Evolutionary conservation across 805 yeast genomes (phyloP).

Genomic region (Barnettozyma botsteinii): DNA sequence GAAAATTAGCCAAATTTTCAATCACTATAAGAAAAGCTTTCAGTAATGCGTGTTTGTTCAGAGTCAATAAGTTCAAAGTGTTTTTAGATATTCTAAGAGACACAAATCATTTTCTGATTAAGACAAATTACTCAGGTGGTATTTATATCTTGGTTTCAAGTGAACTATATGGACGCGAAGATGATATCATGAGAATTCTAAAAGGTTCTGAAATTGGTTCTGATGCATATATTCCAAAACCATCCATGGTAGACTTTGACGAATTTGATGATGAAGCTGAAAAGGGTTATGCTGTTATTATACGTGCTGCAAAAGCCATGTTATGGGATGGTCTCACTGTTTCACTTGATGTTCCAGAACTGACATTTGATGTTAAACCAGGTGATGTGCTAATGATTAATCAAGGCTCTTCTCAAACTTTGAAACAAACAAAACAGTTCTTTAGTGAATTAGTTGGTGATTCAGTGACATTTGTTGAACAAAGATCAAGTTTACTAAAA

Average conservation of each 20-base stretch:
- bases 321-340: slow-evolving; percentile 85
- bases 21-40: slow-evolving; percentile 61
- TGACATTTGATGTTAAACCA: slow-evolving; percentile 47
- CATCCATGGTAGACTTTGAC: slow-evolving; percentile 16
- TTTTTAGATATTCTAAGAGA: slow-evolving; percentile 55
- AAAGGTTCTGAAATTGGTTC: slow-evolving; percentile 48
- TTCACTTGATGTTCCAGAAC: slow-evolving; percentile 39
- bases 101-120: slow-evolving; percentile 69
- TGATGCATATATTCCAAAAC: slow-evolving; percentile 32
- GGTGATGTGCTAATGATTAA: slow-evolving; percentile 66
- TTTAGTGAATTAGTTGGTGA: slow-evolving; percentile 56
- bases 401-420: slow-evolving; percentile 57
- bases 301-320: slow-evolving; percentile 78
- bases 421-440: slow-evolving; percentile 49
- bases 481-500: slow-evolving; percentile 61
- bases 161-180: slow-evolving; percentile 34
- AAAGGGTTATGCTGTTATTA: slow-evolving; percentile 58
- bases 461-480: slow-evolving; percentile 49
- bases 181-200: slow-evolving; percentile 39
- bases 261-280: slow-evolving; percentile 28
- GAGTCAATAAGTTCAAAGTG: slow-evolving; percentile 43
- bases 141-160: slow-evolving; percentile 72
- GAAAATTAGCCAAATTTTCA: slow-evolving; percentile 77
- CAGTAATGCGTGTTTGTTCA: slow-evolving; percentile 64
- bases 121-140: slow-evolving; percentile 69